Base-by-base conservation (phyloP, 169 alveolate genomes). In the Blepharisma undulans region DNA sequence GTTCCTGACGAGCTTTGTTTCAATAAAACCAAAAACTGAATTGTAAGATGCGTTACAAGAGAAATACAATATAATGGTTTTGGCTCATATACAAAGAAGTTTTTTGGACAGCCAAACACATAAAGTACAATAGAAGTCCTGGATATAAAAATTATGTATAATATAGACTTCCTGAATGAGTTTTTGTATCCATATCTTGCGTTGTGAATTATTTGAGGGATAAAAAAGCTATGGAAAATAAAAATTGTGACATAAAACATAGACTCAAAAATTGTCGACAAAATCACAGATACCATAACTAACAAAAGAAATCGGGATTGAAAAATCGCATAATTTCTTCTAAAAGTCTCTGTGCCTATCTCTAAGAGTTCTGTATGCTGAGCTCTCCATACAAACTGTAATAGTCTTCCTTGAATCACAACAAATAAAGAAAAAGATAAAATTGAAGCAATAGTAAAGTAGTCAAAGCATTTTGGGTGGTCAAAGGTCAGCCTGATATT, bases 1-100 rank as follows among this genome's bases (percentile, higher is more conserved):
- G 97, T 94, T 22, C 95, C 93, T 14, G 91, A 71, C 66, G 93
- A 90, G 87, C 93, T 92, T 32, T 91, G 89, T 48, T 87, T 60
- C 33, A 91, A 76, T 22, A 95, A 34, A 33, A 93, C 30, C 16
- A 32, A 30, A 25, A 88, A 84, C 76, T 93, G 86, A 2, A 82
- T 10, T 4, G 30, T 29, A 2, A 87, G 5, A 25, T 48, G 34
- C 14, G 33, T 10, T 1, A 81, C 21, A 72, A 80, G 61, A 2
- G 59, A 48, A 30, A 33, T 10, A 4, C 87, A 72, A 10, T 80
- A 59, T 18, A 22, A 10, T 33, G 82, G 88, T 22, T 87, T 30
- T 8, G 94, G 94, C 61, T 88, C 87, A 19, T 81, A 66, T 18
- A 66, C 88, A 22, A 89, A 59, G 21, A 91, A 78, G 32, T 88